A percentile compares a stretch with the other conserved stretches of the same genome.
phyloP scores from a whole-genome alignment of 2,329 filamentous ascomycete genomes.

The Aaosphaeria pasadenensis region DNA sequence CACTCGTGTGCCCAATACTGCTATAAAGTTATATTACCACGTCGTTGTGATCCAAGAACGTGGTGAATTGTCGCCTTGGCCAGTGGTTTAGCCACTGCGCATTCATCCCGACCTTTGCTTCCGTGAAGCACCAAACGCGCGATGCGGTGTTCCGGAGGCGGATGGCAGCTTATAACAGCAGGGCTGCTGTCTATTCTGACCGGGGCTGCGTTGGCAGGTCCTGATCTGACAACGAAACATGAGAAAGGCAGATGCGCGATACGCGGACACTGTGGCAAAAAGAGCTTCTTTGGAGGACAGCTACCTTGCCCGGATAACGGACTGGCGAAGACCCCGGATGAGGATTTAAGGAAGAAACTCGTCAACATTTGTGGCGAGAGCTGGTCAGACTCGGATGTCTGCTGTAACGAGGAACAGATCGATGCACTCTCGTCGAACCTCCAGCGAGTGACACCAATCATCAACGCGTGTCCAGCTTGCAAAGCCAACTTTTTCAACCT shows the following conservation, averaged over 20 bases:
- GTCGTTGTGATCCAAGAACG: too few species aligned
- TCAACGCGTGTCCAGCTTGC: conserved; percentile 92
- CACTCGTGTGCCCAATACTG: too few species aligned
- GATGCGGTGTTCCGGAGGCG: conserved; percentile 16
- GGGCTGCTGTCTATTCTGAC: conserved; percentile 28
- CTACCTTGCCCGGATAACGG: conserved; percentile 92
- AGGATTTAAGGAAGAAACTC: conserved; percentile 70
- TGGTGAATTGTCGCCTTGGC: too few species aligned
- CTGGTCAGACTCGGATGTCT: conserved; percentile 81
- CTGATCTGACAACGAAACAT: conserved; percentile 56
- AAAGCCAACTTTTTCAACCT: conserved; percentile 98
- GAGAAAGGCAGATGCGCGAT: conserved; percentile 88
- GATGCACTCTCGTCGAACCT: conserved; percentile 79
- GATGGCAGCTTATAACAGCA: conserved; percentile 21
- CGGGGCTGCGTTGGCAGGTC: conserved; percentile 22
- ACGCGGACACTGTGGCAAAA: conserved; percentile 85
- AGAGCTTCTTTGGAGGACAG: conserved; percentile 84
- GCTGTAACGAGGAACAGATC: conserved; percentile 80
- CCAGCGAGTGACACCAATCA: conserved; percentile 81
- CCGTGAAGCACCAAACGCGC: conserved; percentile 7
- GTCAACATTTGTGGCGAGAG: conserved; percentile 82
- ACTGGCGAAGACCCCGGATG: conserved; percentile 70
- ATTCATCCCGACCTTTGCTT: too few species aligned
- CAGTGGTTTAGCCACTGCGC: too few species aligned
- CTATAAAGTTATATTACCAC: too few species aligned